Evolutionary conservation across 495 filamentous ascomycete genomes (phyloP).

Genomic region (Podospora appendiculata): DNA sequence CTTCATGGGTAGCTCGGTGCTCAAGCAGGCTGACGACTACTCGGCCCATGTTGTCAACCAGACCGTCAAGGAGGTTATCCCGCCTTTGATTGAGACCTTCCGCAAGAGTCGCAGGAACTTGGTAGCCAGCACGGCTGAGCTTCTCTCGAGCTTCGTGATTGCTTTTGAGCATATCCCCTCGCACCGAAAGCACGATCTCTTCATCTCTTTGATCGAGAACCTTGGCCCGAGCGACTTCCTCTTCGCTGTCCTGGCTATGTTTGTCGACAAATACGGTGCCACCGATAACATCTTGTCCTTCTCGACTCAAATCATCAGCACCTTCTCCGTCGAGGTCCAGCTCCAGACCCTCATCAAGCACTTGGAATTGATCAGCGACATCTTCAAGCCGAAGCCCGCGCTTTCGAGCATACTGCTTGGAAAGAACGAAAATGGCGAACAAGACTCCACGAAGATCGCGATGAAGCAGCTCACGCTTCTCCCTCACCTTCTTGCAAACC

Average conservation of each 20-base stretch:
- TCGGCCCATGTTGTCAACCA: conserved; percentile 87
- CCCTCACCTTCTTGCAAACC: conserved; percentile 42
- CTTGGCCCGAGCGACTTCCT: conserved; percentile 77
- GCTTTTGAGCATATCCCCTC: conserved; percentile 92
- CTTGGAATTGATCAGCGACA: conserved; percentile 62
- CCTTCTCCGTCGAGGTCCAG: conserved; percentile 57
- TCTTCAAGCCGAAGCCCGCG: conserved; percentile 58
- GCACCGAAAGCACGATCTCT: conserved; percentile 72
- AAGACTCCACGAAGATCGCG: conserved; percentile 51
- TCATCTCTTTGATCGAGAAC: conserved; percentile 71
- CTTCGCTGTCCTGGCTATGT: conserved; percentile 62
- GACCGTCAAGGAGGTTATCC: conserved; percentile 84
- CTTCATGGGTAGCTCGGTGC: conserved; percentile 84
- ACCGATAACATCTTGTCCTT: conserved; percentile 45
- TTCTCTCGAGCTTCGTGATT: conserved; percentile 84
- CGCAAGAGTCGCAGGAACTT: conserved; percentile 69
- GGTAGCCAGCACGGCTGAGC: conserved; percentile 70
- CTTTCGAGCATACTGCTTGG: conserved; percentile 63
- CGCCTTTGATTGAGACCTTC: conserved; percentile 79
- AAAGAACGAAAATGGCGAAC: conserved; percentile 52
- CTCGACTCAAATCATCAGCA: conserved; percentile 42
- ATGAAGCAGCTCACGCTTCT: conserved; percentile 56
- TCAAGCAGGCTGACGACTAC: conserved; percentile 89
- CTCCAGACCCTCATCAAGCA: conserved; percentile 64
- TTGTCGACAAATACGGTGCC: conserved; percentile 59